phyloP scores from a whole-genome alignment of 768 basidiomycete genomes.

The Tulasnella sp. region DNA sequence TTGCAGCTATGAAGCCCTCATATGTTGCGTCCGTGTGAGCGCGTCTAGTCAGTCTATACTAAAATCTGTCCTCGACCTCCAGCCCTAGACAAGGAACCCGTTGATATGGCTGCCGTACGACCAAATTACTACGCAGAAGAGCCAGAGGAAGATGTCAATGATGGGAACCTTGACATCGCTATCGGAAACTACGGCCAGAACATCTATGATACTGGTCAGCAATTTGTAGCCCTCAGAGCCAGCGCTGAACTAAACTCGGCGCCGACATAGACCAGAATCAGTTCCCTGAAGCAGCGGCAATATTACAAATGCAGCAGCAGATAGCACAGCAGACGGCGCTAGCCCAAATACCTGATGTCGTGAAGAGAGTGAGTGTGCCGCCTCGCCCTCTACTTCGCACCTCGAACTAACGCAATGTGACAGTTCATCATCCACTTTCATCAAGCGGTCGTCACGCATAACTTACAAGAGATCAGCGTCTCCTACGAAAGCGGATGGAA shows the following conservation, averaged over 20 bases:
- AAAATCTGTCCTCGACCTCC: background rate
- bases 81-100: background rate
- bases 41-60: background rate
- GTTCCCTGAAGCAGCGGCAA: slow-evolving; percentile 51
- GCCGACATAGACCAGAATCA: slow-evolving; percentile 38
- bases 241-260: background rate
- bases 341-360: slow-evolving; percentile 74
- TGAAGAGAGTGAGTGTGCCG: slow-evolving; percentile 55
- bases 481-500: slow-evolving; percentile 98
- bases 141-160: slow-evolving; percentile 60
- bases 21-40: too few relatives aligned
- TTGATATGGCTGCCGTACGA: slow-evolving; percentile 11
- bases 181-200: slow-evolving; percentile 60
- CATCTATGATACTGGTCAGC: slow-evolving; percentile 55
- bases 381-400: slow-evolving; percentile 16
- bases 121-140: slow-evolving; percentile 30
- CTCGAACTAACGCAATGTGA: slow-evolving; percentile 14
- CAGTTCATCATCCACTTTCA: slow-evolving; percentile 95
- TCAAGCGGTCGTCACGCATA: slow-evolving; percentile 83
- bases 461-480: slow-evolving; percentile 78
- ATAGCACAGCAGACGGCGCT: slow-evolving; percentile 76
- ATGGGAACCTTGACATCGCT: slow-evolving; percentile 58
- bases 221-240: background rate
- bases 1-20: too few relatives aligned
- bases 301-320: slow-evolving; percentile 68